Percentiles rank a stretch among this genome's conserved stretches.
These are phyloP conservation scores for Hemisphaericaspora subhashii DNA, from an alignment of 1,139 yeast species.

Conservation along the genomic window DNA sequence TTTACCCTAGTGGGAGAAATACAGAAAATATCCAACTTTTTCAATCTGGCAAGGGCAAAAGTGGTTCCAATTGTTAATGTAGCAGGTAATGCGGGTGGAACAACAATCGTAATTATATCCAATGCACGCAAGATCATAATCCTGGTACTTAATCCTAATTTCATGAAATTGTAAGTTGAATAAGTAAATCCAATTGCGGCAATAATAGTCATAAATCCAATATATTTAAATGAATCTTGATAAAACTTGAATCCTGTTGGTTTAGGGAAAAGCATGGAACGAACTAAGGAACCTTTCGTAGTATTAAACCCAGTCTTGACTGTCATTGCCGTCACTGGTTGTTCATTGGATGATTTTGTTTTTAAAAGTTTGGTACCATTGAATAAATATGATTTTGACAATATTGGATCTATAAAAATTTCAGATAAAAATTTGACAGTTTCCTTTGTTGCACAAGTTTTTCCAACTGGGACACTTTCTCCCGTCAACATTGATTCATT, in stretches of 20 bases:
- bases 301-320: slow-evolving; percentile 91
- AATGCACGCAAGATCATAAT: slow-evolving; percentile 84
- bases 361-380: slow-evolving; percentile 88
- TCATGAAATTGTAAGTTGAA: slow-evolving; percentile 80
- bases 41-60: slow-evolving; percentile 78
- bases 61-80: slow-evolving; percentile 95
- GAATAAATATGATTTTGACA: slow-evolving; percentile 76
- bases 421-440: slow-evolving; percentile 54
- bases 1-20: slow-evolving; percentile 93
- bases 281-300: slow-evolving; percentile 89
- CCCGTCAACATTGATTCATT: slow-evolving; percentile 97
- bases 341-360: slow-evolving; percentile 64
- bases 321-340: slow-evolving; percentile 84
- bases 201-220: slow-evolving; percentile 88
- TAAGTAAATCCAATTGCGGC: slow-evolving; percentile 83
- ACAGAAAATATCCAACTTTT: slow-evolving; percentile 68
- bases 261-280: slow-evolving; percentile 95
- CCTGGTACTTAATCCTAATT: slow-evolving; percentile 66
- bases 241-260: slow-evolving; percentile 94
- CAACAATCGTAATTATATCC: slow-evolving; percentile 93
- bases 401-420: slow-evolving; percentile 61
- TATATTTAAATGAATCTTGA: slow-evolving; percentile 89
- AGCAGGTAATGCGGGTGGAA: slow-evolving; percentile 98
- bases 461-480: slow-evolving; percentile 95
- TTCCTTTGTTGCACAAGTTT: slow-evolving; percentile 64